Conservation (phyloP, 2,329 filamentous ascomycete genomes). For the Mariannaea elegans region DNA sequence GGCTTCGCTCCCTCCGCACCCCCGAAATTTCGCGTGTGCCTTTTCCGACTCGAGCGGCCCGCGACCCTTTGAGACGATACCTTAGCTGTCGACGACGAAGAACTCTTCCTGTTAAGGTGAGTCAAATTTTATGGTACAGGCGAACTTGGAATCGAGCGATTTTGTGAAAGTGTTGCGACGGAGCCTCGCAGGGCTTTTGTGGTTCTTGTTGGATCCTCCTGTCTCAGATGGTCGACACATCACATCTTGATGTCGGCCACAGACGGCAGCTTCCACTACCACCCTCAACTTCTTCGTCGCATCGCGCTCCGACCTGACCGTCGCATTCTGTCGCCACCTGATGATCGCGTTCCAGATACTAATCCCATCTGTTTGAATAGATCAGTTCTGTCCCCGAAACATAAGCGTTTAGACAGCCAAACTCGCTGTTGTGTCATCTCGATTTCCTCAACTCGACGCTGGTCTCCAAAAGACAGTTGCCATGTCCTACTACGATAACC, state of each 20-base stretch:
- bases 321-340: slow-evolving; percentile 25
- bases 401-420: slow-evolving; percentile 19
- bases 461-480: slow-evolving; percentile 24
- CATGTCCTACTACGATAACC: slow-evolving; percentile 59
- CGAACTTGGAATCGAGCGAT: slow-evolving; percentile 20
- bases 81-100: slow-evolving; percentile 28
- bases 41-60: slow-evolving; percentile 35
- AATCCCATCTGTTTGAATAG: slow-evolving; percentile 25
- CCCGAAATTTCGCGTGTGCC: slow-evolving; percentile 40
- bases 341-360: slow-evolving; percentile 24
- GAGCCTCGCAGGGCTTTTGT: slow-evolving; percentile 28
- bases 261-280: slow-evolving; percentile 34
- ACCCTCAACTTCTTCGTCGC: slow-evolving; percentile 23
- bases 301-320: slow-evolving; percentile 22
- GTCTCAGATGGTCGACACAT: slow-evolving; percentile 36
- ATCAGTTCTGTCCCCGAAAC: slow-evolving; percentile 25
- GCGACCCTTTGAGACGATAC: slow-evolving; percentile 33
- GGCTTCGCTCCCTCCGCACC: slow-evolving; percentile 35
- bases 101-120: slow-evolving; percentile 32
- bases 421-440: slow-evolving; percentile 23
- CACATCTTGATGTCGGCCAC: slow-evolving; percentile 36
- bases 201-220: slow-evolving; percentile 33
- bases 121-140: slow-evolving; percentile 26
- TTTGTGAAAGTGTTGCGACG: slow-evolving; percentile 37
- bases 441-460: slow-evolving; percentile 27